These are phyloP conservation scores for Lactarius hengduanensis DNA, from an alignment of 768 basidiomycete genomes.

Conservation along the genomic window DNA sequence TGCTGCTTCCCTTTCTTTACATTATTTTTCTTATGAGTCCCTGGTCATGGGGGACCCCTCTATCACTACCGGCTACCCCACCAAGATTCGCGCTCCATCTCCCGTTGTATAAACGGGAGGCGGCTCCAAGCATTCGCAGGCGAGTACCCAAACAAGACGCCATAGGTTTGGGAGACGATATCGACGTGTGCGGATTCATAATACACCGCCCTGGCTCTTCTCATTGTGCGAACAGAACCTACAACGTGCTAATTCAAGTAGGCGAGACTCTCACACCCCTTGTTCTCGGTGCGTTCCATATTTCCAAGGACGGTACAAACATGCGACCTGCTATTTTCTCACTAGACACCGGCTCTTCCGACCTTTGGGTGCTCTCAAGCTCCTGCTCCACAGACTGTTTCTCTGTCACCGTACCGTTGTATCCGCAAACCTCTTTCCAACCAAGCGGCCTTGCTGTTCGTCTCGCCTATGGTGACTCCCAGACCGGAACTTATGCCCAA, in stretches of 20 bases:
- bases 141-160: conserved; percentile 25
- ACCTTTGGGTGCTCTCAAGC: conserved; percentile 70
- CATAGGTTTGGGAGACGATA: conserved; percentile 58
- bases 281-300: conserved; percentile 51
- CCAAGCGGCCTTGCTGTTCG: conserved; percentile 45
- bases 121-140: neutral
- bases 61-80: conserved; percentile 1
- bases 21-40: neutral
- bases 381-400: conserved; percentile 48
- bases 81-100: conserved; percentile 13
- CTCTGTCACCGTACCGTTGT: conserved; percentile 43
- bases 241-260: conserved; percentile 58
- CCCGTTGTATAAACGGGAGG: conserved; percentile 17
- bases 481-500: conserved; percentile 63
- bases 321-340: neutral
- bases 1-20: conserved; percentile 6
- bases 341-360: conserved; percentile 77
- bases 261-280: conserved; percentile 54
- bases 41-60: conserved; percentile 8
- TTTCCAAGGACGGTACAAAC: neutral
- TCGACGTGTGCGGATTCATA: conserved; percentile 54
- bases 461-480: conserved; percentile 70
- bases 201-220: neutral
- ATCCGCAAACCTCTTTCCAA: conserved; percentile 50
- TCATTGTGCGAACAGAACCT: conserved; percentile 45